phyloP scores from a whole-genome alignment of 192 early-diverging fungal genomes.

The Oehlia diaphana region DNA sequence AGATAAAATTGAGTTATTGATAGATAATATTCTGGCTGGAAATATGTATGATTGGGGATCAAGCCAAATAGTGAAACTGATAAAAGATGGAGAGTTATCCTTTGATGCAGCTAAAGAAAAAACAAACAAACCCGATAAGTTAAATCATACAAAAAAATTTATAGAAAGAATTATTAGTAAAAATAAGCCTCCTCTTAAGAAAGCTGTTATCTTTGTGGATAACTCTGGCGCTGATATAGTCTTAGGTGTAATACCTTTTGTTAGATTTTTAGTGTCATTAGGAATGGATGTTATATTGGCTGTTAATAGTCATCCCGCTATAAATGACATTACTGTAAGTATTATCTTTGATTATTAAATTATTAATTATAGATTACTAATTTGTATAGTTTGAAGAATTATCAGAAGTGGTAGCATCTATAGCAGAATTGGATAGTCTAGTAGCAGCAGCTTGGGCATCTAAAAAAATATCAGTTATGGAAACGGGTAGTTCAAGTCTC shows the following conservation, averaged over 20 bases:
- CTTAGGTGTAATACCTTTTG: slow-evolving; percentile 78
- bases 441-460: slow-evolving; percentile 36
- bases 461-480: slow-evolving; percentile 53
- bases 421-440: slow-evolving; percentile 43
- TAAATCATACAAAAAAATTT: slow-evolving; percentile 47
- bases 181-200: slow-evolving; percentile 44
- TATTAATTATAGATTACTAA: not conserved
- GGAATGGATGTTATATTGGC: slow-evolving; percentile 67
- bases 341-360: not conserved
- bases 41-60: slow-evolving; percentile 91
- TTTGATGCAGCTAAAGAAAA: slow-evolving; percentile 53
- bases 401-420: slow-evolving; percentile 44
- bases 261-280: slow-evolving; percentile 55
- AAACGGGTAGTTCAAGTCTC: slow-evolving; percentile 69
- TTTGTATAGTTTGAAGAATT: slow-evolving; percentile 52
- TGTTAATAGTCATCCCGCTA: slow-evolving; percentile 71
- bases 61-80: slow-evolving; percentile 54
- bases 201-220: slow-evolving; percentile 78
- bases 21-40: slow-evolving; percentile 73
- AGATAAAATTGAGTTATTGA: slow-evolving; percentile 43
- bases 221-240: slow-evolving; percentile 82
- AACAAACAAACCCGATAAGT: slow-evolving; percentile 41
- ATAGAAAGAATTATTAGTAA: slow-evolving; percentile 32
- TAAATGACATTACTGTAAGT: slow-evolving; percentile 77
- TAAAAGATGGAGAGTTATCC: slow-evolving; percentile 58